A percentile compares a stretch with the other conserved stretches of the same genome.
These are phyloP conservation scores for Tricholomella constricta DNA, from an alignment of 768 basidiomycete species.

Conservation along the genomic window DNA sequence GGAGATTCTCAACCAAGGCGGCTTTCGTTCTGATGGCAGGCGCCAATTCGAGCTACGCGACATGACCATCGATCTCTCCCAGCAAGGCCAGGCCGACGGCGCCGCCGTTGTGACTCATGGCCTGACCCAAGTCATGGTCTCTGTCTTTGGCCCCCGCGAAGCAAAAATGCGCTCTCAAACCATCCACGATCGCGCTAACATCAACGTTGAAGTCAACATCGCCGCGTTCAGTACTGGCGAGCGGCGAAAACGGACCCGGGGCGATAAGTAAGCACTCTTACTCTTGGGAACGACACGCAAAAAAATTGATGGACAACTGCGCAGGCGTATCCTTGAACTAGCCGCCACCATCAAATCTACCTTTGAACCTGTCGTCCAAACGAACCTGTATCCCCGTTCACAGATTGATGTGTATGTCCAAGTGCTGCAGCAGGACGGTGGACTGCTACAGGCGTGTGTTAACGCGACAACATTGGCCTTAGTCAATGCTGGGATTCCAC, in stretches of 20 bases:
- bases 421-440: conserved; percentile 93
- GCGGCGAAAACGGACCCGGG: conserved; percentile 70
- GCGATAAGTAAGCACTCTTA: conserved; percentile 76
- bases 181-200: conserved; percentile 82
- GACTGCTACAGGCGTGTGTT: conserved; percentile 86
- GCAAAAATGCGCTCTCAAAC: conserved; percentile 78
- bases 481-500: conserved; percentile 85
- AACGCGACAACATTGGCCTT: conserved; percentile 95
- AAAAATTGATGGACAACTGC: conserved; percentile 9
- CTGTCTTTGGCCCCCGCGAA: conserved; percentile 93
- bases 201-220: conserved; percentile 88
- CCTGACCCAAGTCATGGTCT: conserved; percentile 83
- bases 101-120: conserved; percentile 85
- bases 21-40: conserved; percentile 89
- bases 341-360: conserved; percentile 88
- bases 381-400: conserved; percentile 87
- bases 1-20: conserved; percentile 83
- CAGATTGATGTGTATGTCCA: conserved; percentile 95
- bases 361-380: conserved; percentile 94
- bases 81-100: conserved; percentile 81
- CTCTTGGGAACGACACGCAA: background rate
- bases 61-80: conserved; percentile 74
- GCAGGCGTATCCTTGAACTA: conserved; percentile 89
- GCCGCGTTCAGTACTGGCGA: conserved; percentile 88
- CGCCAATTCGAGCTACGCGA: conserved; percentile 90